A percentile compares a stretch with the other conserved stretches of the same genome.
Evolutionary conservation across 1,284 basidiomycete genomes (phyloP).

Genomic region (Veloporphyrellus conicus): DNA sequence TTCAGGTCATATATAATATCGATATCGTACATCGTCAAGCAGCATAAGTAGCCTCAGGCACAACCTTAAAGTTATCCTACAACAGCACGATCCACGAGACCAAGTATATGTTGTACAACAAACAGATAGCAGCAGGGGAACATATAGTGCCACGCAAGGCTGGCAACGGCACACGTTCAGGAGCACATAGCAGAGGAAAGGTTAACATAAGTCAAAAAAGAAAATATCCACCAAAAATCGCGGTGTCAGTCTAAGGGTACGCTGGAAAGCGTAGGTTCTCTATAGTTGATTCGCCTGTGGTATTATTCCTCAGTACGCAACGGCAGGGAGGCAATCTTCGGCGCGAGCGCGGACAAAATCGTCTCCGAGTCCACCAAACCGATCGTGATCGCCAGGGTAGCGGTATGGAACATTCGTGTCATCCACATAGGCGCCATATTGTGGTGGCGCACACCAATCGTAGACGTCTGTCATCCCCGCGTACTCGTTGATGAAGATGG

Average conservation of each 20-base stretch:
- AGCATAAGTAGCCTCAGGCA: too few relatives aligned
- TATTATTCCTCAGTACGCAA: slow-evolving; percentile 20
- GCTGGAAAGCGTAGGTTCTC: not conserved
- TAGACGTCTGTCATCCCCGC: slow-evolving; percentile 14
- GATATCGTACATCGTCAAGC: not conserved
- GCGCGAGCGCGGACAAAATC: slow-evolving; percentile 18
- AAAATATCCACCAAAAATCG: not conserved
- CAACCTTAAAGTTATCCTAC: too few relatives aligned
- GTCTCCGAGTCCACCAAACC: slow-evolving; percentile 12
- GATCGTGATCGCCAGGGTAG: slow-evolving; percentile 10
- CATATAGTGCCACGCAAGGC: not conserved
- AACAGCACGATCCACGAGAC: too few relatives aligned
- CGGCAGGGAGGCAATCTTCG: slow-evolving; percentile 20
- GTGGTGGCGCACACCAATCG: slow-evolving; percentile 25
- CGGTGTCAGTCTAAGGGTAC: slow-evolving; percentile 2
- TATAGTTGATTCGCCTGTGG: slow-evolving; percentile 1
- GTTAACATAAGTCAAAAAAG: slow-evolving; percentile 9
- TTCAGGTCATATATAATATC: not conserved
- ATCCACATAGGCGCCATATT: slow-evolving; percentile 12
- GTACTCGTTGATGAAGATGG: slow-evolving; percentile 32
- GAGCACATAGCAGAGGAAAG: slow-evolving; percentile 7
- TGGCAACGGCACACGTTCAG: not conserved
- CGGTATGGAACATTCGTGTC: slow-evolving; percentile 7
- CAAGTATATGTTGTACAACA: too few relatives aligned
- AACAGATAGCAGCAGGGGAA: too few relatives aligned